These are phyloP conservation scores for Candolleomyces aberdarensis DNA, from an alignment of 768 basidiomycete genomes.

Conservation along the genomic window DNA sequence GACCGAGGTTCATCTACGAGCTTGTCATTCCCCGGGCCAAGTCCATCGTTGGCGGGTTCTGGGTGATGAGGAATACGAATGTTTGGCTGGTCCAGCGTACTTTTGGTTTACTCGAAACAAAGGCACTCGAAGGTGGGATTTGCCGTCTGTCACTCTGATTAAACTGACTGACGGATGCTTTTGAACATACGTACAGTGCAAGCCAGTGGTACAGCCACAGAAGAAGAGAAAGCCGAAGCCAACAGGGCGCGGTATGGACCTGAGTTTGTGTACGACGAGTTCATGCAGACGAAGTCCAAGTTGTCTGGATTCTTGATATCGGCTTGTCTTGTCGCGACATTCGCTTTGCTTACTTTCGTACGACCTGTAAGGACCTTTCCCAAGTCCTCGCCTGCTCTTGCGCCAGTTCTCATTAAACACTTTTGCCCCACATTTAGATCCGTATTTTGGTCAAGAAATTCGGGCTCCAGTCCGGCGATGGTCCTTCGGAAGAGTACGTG, in stretches of 20 bases:
- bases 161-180: too few relatives aligned
- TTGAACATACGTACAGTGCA: slow-evolving; percentile 17
- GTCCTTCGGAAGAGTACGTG: slow-evolving; percentile 63
- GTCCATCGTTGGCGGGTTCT: not conserved
- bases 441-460: slow-evolving; percentile 54
- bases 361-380: slow-evolving; percentile 34
- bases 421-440: slow-evolving; percentile 31
- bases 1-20: slow-evolving; percentile 1
- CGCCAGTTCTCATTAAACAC: too few relatives aligned
- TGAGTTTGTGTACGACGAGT: slow-evolving; percentile 76
- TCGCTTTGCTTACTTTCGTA: slow-evolving; percentile 30
- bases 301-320: slow-evolving; percentile 40
- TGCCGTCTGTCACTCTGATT: not conserved
- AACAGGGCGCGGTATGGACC: slow-evolving; percentile 54
- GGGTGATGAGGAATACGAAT: slow-evolving; percentile 1
- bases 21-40: not conserved
- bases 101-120: not conserved
- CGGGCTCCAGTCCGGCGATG: slow-evolving; percentile 53
- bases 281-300: slow-evolving; percentile 38
- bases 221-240: not conserved
- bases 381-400: not conserved
- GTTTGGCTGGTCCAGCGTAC: slow-evolving; percentile 1
- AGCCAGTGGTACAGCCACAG: not conserved
- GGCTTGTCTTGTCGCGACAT: slow-evolving; percentile 30
- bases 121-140: not conserved